phyloP scores from a whole-genome alignment of 352 stramenopile species.

The Phytophthora crassamura region DNA sequence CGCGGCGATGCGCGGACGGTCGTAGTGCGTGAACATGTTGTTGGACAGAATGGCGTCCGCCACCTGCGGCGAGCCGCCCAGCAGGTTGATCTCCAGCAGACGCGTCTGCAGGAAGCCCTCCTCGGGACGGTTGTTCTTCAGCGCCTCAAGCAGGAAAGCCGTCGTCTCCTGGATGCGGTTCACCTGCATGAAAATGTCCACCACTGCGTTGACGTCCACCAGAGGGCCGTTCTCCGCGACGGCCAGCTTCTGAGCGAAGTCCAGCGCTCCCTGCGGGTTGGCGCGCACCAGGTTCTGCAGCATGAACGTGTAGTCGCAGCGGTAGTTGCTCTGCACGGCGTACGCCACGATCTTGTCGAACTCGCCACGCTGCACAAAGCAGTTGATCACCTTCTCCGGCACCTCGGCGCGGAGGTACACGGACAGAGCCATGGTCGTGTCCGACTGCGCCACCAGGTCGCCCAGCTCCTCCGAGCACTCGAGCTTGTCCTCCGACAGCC shows the following conservation, averaged over 20 bases:
- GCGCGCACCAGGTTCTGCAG: slow-evolving; percentile 98
- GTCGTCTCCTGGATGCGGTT: slow-evolving; percentile 99
- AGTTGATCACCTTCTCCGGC: slow-evolving; percentile 99
- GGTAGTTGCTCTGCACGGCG: slow-evolving; percentile 96
- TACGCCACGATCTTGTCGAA: slow-evolving; percentile 99
- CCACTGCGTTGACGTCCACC: slow-evolving; percentile 98
- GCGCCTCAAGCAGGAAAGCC: slow-evolving; percentile 98
- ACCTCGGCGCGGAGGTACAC: slow-evolving; percentile 98
- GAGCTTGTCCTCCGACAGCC: slow-evolving; percentile 99
- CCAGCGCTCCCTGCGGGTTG: slow-evolving; percentile 97
- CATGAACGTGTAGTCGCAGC: slow-evolving; percentile 99
- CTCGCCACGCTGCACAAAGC: slow-evolving; percentile 98
- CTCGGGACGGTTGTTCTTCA: slow-evolving; percentile 99
- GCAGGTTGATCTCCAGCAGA: slow-evolving; percentile 99
- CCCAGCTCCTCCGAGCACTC: slow-evolving; percentile 97
- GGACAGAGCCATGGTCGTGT: slow-evolving; percentile 98
- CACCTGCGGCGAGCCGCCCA: slow-evolving; percentile 98
- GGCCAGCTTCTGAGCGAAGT: slow-evolving; percentile 99
- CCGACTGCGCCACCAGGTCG: slow-evolving; percentile 95
- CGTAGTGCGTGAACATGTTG: slow-evolving; percentile 99
- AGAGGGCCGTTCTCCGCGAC: slow-evolving; percentile 94
- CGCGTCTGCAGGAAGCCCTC: slow-evolving; percentile 99
- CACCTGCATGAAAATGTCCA: slow-evolving; percentile 99
- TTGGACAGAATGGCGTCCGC: slow-evolving; percentile 99
- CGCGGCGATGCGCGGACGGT: slow-evolving; percentile 97